A percentile compares a stretch with the other conserved stretches of the same genome.
phyloP scores from a whole-genome alignment of 2,329 filamentous ascomycete genomes.

The Scedosporium apiospermum region DNA sequence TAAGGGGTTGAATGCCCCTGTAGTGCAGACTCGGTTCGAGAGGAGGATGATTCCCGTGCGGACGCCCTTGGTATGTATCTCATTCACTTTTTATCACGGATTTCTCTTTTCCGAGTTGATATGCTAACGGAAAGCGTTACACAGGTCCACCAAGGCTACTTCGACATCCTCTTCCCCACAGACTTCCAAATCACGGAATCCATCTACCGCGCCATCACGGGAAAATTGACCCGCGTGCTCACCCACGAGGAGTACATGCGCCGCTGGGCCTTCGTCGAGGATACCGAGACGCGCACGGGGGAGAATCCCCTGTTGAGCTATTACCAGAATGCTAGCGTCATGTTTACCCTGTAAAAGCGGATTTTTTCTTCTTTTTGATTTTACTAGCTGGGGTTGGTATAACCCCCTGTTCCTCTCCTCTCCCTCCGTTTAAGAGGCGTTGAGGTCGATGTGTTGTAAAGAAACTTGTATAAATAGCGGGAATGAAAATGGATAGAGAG shows the following conservation, averaged over 20 bases:
- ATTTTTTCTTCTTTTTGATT: background rate
- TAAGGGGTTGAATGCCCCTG: conserved; percentile 78
- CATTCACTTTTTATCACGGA: background rate
- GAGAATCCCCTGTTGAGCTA: conserved; percentile 89
- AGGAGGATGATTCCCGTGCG: conserved; percentile 79
- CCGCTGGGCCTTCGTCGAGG: conserved; percentile 81
- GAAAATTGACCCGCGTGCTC: conserved; percentile 76
- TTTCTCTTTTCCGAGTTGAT: background rate
- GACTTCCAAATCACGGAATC: conserved; percentile 87
- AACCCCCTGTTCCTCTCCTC: background rate
- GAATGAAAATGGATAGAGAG: background rate
- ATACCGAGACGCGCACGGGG: conserved; percentile 79
- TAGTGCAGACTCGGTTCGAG: conserved; percentile 91
- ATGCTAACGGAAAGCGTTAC: conserved; percentile 5
- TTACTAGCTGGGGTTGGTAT: background rate
- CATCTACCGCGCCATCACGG: conserved; percentile 86
- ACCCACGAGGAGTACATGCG: conserved; percentile 86
- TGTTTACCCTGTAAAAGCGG: conserved; percentile 63
- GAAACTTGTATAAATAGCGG: background rate
- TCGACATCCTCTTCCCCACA: conserved; percentile 97
- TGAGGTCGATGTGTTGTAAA: too few relatives aligned
- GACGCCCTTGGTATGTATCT: conserved; percentile 68
- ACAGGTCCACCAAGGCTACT: conserved; percentile 94
- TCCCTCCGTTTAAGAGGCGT: background rate
- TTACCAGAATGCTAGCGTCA: conserved; percentile 91